These are phyloP conservation scores for Sporothrix variecibatus DNA, from an alignment of 2,329 filamentous ascomycete species.

Conservation along the genomic window DNA sequence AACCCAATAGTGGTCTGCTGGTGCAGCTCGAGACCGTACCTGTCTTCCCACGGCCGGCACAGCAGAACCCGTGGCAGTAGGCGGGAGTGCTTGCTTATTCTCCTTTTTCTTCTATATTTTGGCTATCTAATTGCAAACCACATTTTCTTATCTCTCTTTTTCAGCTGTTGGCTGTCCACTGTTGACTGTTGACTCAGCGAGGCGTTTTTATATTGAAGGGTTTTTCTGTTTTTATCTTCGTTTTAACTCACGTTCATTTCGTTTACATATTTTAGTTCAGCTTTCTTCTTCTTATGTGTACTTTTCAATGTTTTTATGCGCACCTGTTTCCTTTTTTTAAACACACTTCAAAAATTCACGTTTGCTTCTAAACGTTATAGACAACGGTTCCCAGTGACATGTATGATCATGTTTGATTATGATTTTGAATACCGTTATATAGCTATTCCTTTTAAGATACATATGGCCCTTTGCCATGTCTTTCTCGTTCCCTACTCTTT, in stretches of 20 bases:
- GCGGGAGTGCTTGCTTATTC: not conserved
- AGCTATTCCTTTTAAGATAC: not conserved
- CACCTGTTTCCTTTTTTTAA: not conserved
- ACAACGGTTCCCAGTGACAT: not conserved
- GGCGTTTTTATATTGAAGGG: slow-evolving; percentile 27
- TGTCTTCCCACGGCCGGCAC: slow-evolving; percentile 80
- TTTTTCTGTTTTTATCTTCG: not conserved
- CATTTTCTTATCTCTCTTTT: not conserved
- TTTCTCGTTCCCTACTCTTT: not conserved
- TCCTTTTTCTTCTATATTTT: not conserved
- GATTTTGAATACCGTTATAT: not conserved
- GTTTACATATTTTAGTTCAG: not conserved
- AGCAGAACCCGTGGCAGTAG: slow-evolving; percentile 62
- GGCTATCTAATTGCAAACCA: not conserved
- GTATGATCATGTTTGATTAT: not conserved
- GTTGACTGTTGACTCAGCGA: slow-evolving; percentile 27
- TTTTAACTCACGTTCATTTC: not conserved
- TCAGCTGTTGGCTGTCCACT: slow-evolving; percentile 17
- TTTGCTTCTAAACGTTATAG: not conserved
- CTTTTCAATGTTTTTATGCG: not conserved
- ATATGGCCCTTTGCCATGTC: not conserved
- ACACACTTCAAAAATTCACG: not conserved
- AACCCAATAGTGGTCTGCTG: slow-evolving; percentile 77
- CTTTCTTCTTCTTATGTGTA: not conserved
- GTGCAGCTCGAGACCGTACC: slow-evolving; percentile 78